Evolutionary conservation across 2,329 filamentous ascomycete genomes (phyloP).

Genomic region (Aureobasidium musti): DNA sequence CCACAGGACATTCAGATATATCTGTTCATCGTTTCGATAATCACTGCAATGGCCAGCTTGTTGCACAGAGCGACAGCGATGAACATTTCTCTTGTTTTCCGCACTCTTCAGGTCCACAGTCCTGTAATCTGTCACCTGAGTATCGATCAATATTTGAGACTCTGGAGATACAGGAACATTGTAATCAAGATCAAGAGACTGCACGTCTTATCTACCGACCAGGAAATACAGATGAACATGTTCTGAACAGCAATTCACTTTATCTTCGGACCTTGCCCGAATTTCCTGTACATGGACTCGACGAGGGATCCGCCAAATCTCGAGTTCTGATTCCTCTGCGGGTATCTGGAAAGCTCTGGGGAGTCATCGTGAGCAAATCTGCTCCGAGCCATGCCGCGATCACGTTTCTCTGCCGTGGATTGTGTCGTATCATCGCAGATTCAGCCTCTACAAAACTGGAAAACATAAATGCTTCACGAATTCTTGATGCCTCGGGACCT

Average conservation of each 20-base stretch:
- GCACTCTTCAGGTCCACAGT: background rate
- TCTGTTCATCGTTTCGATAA: slow-evolving; percentile 2
- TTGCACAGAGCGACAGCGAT: background rate
- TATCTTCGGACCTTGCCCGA: background rate
- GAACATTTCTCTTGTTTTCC: background rate
- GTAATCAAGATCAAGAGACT: background rate
- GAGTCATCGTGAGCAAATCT: background rate
- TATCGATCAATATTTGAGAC: background rate
- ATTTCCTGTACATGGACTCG: background rate
- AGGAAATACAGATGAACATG: background rate
- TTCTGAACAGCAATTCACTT: background rate
- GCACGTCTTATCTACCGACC: background rate
- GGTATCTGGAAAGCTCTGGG: slow-evolving; percentile 9
- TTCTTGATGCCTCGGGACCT: background rate
- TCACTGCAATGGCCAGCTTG: background rate
- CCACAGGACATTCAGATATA: background rate
- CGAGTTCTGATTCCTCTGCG: background rate
- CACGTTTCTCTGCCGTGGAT: background rate
- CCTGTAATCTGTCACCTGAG: background rate
- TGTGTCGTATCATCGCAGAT: background rate
- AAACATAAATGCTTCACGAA: background rate
- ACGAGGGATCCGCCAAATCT: background rate
- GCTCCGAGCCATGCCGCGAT: background rate
- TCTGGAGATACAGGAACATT: background rate
- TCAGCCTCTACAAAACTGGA: slow-evolving; percentile 1